Evolutionary conservation across 2,329 filamentous ascomycete genomes (phyloP).

Genomic region (Hypoxylon sp.): DNA sequence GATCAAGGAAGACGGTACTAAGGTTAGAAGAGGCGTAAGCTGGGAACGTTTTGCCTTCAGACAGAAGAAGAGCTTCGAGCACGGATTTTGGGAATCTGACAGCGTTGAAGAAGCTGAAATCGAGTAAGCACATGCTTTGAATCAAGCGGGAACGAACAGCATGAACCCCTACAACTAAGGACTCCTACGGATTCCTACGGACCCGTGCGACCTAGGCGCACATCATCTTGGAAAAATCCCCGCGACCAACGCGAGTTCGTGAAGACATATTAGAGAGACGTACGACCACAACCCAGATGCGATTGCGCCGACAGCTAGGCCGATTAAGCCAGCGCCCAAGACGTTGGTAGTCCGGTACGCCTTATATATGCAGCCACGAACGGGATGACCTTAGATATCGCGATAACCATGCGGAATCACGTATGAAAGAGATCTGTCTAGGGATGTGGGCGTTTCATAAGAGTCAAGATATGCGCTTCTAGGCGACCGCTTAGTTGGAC

Average conservation of each 20-base stretch:
- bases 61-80: constrained; percentile 46
- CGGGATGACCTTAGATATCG: background rate
- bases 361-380: background rate
- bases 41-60: constrained; percentile 49
- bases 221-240: background rate
- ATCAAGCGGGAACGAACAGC: background rate
- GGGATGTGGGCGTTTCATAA: background rate
- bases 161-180: background rate
- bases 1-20: constrained; percentile 35
- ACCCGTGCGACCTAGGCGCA: background rate
- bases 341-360: background rate
- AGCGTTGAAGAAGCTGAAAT: constrained; percentile 23
- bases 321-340: background rate
- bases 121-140: constrained; percentile 16
- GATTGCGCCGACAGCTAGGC: background rate
- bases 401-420: background rate
- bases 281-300: background rate
- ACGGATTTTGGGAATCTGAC: constrained; percentile 46
- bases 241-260: background rate
- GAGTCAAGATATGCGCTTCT: background rate
- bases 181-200: background rate
- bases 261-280: background rate
- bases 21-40: constrained; percentile 49
- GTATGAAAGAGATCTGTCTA: background rate
- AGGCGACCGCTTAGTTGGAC: constrained; percentile 5